Evolutionary conservation across 495 filamentous ascomycete genomes (phyloP).

Genomic region (Xylaria nigripes): DNA sequence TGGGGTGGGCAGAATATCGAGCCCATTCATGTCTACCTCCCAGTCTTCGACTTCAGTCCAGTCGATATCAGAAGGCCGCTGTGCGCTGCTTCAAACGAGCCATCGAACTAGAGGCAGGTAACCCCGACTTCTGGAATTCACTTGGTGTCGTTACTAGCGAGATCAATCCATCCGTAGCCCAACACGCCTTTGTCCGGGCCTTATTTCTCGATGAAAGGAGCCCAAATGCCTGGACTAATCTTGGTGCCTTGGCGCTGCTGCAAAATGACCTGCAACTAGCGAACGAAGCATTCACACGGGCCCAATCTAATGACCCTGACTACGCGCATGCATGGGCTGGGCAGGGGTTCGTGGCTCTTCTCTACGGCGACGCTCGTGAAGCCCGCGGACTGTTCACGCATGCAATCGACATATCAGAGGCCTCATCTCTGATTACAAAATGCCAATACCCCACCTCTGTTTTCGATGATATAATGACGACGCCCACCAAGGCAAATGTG

Average conservation of each 20-base stretch:
- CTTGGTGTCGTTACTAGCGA: conserved; percentile 81
- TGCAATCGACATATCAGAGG: conserved; percentile 83
- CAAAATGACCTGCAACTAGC: conserved; percentile 77
- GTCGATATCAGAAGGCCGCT: conserved; percentile 67
- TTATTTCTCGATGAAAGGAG: conserved; percentile 85
- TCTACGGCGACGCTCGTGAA: conserved; percentile 63
- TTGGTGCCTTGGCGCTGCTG: conserved; percentile 77
- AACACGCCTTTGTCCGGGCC: conserved; percentile 90
- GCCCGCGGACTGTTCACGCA: conserved; percentile 85
- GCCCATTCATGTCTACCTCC: conserved; percentile 57
- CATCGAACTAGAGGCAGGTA: conserved; percentile 91
- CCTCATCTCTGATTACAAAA: conserved; percentile 60
- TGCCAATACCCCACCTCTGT: conserved; percentile 66
- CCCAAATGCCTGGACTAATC: conserved; percentile 78
- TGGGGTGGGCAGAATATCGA: conserved; percentile 87
- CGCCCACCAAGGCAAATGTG: conserved; percentile 48
- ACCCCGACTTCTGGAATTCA: conserved; percentile 96
- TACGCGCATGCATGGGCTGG: conserved; percentile 90
- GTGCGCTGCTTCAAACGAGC: conserved; percentile 92
- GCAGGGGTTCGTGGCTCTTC: conserved; percentile 74
- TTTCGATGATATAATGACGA: conserved; percentile 66
- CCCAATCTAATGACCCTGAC: conserved; percentile 89
- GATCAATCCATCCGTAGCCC: conserved; percentile 78
- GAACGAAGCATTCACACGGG: conserved; percentile 79
- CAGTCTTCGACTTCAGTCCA: conserved; percentile 40